These are phyloP conservation scores for Rubroboletus pulcherrimus DNA, from an alignment of 768 basidiomycete genomes.

Conservation along the genomic window DNA sequence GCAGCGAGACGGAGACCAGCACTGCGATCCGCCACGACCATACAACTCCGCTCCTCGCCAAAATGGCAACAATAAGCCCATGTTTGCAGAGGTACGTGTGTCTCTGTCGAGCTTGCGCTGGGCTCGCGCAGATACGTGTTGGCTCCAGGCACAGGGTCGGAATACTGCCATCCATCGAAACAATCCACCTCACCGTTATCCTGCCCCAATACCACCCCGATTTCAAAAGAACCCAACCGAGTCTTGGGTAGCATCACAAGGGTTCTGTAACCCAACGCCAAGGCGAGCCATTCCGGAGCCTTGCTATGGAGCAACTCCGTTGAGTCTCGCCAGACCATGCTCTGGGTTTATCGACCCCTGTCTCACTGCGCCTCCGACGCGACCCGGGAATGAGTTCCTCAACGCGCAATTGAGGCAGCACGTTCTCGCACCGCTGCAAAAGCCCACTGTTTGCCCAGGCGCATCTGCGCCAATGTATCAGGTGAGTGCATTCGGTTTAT, in stretches of 20 bases:
- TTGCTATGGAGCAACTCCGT: neutral
- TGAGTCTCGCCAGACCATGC: constrained; percentile 8
- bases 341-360: neutral
- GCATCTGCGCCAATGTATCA: neutral
- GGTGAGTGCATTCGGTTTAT: neutral
- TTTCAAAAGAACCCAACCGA: neutral
- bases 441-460: neutral
- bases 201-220: neutral
- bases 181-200: neutral
- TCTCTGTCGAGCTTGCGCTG: neutral
- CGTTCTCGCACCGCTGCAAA: neutral
- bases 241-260: neutral
- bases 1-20: neutral
- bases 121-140: neutral
- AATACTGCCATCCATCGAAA: neutral
- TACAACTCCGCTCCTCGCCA: neutral
- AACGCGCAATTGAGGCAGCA: constrained; percentile 6
- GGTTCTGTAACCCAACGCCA: neutral
- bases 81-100: constrained; percentile 2
- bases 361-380: neutral
- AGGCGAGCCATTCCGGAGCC: neutral
- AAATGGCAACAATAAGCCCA: neutral
- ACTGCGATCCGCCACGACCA: neutral
- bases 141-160: neutral
- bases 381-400: neutral